These are phyloP conservation scores for Pneumocystis sp. DNA, from an alignment of 1,139 yeast genomes.

Conservation along the genomic window DNA sequence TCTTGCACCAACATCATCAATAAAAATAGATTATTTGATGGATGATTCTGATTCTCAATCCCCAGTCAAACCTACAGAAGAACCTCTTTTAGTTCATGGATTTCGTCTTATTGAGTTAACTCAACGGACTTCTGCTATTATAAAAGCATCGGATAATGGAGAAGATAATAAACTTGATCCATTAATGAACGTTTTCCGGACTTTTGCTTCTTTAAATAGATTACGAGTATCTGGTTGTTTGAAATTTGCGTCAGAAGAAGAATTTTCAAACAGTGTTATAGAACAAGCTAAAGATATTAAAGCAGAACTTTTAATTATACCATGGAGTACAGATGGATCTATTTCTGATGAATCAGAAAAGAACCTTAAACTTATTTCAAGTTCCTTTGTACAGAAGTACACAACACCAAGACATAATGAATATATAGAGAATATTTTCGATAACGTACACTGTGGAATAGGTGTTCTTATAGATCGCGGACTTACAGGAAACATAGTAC, in stretches of 20 bases:
- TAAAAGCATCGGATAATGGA: conserved; percentile 12
- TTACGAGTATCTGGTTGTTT: conserved; percentile 8
- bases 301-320: conserved; percentile 9
- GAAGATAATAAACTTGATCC: conserved; percentile 10
- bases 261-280: conserved; percentile 5
- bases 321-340: conserved; percentile 9
- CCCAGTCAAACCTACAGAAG: not conserved
- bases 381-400: conserved; percentile 3
- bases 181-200: conserved; percentile 8
- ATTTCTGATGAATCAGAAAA: conserved; percentile 6
- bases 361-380: conserved; percentile 3
- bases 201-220: conserved; percentile 7
- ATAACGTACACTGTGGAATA: conserved; percentile 1
- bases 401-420: conserved; percentile 6
- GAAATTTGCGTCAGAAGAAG: conserved; percentile 8
- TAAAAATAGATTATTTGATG: not conserved
- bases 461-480: not conserved
- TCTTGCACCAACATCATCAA: conserved; percentile 2
- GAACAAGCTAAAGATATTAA: conserved; percentile 4
- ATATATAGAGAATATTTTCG: not conserved
- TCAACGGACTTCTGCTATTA: conserved; percentile 12
- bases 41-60: not conserved
- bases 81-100: conserved; percentile 4
- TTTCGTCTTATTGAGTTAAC: conserved; percentile 11
- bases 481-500: conserved; percentile 5